These are phyloP conservation scores for Candida buenavistaensis DNA, from an alignment of 1,139 yeast species.

Conservation along the genomic window DNA sequence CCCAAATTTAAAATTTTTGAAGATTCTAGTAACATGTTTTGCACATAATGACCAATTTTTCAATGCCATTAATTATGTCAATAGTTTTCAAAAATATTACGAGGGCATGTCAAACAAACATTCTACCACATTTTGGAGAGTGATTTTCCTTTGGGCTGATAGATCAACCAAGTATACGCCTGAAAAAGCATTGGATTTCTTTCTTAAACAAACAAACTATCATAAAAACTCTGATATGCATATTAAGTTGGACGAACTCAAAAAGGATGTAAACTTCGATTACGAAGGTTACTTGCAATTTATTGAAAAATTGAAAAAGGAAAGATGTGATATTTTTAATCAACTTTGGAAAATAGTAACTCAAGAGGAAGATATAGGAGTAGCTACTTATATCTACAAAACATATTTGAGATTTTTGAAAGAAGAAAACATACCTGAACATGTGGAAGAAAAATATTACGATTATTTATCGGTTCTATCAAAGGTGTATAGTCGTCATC, in stretches of 20 bases:
- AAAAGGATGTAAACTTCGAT: conserved; percentile 38
- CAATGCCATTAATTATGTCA: conserved; percentile 34
- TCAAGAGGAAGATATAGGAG: conserved; percentile 22
- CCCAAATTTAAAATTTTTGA: conserved; percentile 28
- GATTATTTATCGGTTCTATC: conserved; percentile 24
- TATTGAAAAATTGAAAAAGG: conserved; percentile 24
- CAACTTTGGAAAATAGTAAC: conserved; percentile 38
- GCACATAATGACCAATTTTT: conserved; percentile 32
- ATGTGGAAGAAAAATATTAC: conserved; percentile 22
- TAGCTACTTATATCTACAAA: conserved; percentile 26
- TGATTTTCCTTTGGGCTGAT: conserved; percentile 39
- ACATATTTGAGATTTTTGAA: conserved; percentile 23
- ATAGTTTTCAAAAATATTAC: conserved; percentile 36
- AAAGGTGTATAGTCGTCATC: conserved; percentile 21
- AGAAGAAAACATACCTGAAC: conserved; percentile 18
- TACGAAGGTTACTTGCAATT: conserved; percentile 38
- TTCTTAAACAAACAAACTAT: conserved; percentile 14
- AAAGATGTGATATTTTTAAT: conserved; percentile 27
- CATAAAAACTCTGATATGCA: conserved; percentile 5
- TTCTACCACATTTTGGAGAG: conserved; percentile 37
- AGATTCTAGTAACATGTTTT: conserved; percentile 32
- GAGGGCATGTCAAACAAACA: conserved; percentile 20
- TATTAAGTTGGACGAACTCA: conserved; percentile 26
- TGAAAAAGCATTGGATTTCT: conserved; percentile 27
- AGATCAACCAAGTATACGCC: conserved; percentile 28